Conservation (phyloP, 495 filamentous ascomycete genomes). For the Aspergillus mulundensis region DNA sequence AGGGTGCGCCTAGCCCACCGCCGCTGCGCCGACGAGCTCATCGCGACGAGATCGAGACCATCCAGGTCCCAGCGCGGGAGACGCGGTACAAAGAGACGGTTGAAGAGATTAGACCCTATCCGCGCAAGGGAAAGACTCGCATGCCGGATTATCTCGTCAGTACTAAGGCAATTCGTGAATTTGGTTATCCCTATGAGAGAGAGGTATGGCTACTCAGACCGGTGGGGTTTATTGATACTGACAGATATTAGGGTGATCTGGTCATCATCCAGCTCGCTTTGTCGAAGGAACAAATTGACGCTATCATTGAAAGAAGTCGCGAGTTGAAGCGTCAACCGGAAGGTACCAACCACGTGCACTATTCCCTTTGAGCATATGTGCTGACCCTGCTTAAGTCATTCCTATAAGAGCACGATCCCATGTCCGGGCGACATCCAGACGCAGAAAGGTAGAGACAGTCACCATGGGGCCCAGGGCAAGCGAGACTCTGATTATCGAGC, state of each 20-base stretch:
- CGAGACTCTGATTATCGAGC: slow-evolving; percentile 29
- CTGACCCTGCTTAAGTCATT: slow-evolving; percentile 23
- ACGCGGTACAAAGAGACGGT: slow-evolving; percentile 35
- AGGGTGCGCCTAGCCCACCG: slow-evolving; percentile 33
- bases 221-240: not conserved
- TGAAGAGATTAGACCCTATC: slow-evolving; percentile 49
- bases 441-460: slow-evolving; percentile 29
- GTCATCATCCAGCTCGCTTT: slow-evolving; percentile 77
- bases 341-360: slow-evolving; percentile 27
- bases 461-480: slow-evolving; percentile 25
- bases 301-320: slow-evolving; percentile 76
- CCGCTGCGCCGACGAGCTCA: slow-evolving; percentile 35
- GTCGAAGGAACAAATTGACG: slow-evolving; percentile 85
- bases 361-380: not conserved
- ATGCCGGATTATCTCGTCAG: slow-evolving; percentile 75
- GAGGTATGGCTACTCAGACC: slow-evolving; percentile 51
- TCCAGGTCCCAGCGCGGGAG: slow-evolving; percentile 63
- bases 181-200: slow-evolving; percentile 82
- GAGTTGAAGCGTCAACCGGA: slow-evolving; percentile 46
- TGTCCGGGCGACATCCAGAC: slow-evolving; percentile 21
- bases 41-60: slow-evolving; percentile 57
- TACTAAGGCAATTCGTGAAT: slow-evolving; percentile 70
- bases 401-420: slow-evolving; percentile 30
- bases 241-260: slow-evolving; percentile 56
- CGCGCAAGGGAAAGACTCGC: slow-evolving; percentile 82